phyloP scores from a whole-genome alignment of 2,329 filamentous ascomycete genomes.

The Aspergillus awamori region DNA sequence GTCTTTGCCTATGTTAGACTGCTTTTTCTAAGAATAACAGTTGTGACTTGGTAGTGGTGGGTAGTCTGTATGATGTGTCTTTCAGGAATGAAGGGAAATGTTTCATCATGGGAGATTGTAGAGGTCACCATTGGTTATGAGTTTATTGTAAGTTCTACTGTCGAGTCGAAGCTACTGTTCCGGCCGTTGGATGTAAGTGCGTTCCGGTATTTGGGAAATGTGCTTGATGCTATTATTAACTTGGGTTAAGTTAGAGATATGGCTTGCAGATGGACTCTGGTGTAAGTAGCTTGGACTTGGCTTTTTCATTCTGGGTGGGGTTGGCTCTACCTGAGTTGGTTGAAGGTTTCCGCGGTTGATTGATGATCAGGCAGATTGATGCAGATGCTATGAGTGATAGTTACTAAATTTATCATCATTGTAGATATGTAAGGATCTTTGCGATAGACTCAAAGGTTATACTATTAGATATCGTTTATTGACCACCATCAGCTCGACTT shows the following conservation, averaged over 20 bases:
- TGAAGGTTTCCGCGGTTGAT: too few relatives aligned
- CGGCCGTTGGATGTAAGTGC: not conserved
- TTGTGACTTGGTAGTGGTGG: not conserved
- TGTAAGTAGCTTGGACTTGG: too few relatives aligned
- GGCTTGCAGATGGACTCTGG: not conserved
- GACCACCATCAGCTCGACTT: too few relatives aligned
- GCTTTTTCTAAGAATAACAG: constrained; percentile 10
- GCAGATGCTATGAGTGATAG: too few relatives aligned
- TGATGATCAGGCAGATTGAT: too few relatives aligned
- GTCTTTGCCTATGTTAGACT: too few relatives aligned
- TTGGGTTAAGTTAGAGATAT: not conserved
- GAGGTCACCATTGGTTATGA: not conserved
- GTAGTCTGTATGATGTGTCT: not conserved
- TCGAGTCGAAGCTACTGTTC: not conserved
- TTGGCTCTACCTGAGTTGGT: too few relatives aligned
- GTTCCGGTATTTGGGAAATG: not conserved
- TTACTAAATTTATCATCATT: too few relatives aligned
- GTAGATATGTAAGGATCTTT: too few relatives aligned
- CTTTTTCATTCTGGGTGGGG: too few relatives aligned
- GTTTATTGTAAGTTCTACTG: not conserved
- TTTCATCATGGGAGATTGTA: not conserved
- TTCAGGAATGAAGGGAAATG: not conserved
- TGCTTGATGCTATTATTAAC: not conserved
- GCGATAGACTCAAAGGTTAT: too few relatives aligned
- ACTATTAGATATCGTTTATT: too few relatives aligned